Evolutionary conservation across 129 eudicot genomes (phyloP), one percentile per base, ranked within the genome.

Genomic region (Mikania micrantha): DNA sequence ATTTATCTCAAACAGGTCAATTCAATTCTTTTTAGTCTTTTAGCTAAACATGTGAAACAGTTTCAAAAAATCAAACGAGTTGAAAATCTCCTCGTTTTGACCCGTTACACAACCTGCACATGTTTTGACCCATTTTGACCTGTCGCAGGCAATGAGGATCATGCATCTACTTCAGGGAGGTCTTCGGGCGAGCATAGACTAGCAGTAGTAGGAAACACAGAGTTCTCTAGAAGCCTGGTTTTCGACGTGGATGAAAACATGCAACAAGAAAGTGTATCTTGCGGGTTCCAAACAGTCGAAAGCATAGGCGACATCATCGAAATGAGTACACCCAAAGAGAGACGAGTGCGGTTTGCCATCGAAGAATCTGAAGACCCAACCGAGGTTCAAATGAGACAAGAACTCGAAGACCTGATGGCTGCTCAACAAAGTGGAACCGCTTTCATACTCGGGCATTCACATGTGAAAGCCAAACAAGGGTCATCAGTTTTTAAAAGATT

Each of bases 391-490:
- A 42, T 85, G 78, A 80, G 77, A 44, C 79, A 81, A 38, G 96
- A 87, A 83, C 66, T 91, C 11, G 80, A 80, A 66, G 97, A 91
- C 64, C 71, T 91, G 31, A 59, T 75, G 72, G 84, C 61, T 22
- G 96, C 85, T 59, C 88, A 79, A 73, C 88, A 85, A 72, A 79
- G 95, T 1, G 98, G 96, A 56, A 88, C 87, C 0, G 94, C 96
- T 0, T 91, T 85, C 82, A 82, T 91, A 52, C 81, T 91, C 1
- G 96, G 98, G 31, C 88, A 91, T 63, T 85, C 96, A 0, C 91
- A 88, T 53, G 95, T 91, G 6, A 77, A 79, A 48, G 98, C 98
- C 7, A 91, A 91, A 75, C 94, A 85, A 78, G 98, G 98, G 12
- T 91, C 96, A 2, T 83, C 90, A 16, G 15, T 88, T 35, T 29